phyloP scores from a whole-genome alignment of 2,329 filamentous ascomycete genomes.

The Aspergillus nomiae region DNA sequence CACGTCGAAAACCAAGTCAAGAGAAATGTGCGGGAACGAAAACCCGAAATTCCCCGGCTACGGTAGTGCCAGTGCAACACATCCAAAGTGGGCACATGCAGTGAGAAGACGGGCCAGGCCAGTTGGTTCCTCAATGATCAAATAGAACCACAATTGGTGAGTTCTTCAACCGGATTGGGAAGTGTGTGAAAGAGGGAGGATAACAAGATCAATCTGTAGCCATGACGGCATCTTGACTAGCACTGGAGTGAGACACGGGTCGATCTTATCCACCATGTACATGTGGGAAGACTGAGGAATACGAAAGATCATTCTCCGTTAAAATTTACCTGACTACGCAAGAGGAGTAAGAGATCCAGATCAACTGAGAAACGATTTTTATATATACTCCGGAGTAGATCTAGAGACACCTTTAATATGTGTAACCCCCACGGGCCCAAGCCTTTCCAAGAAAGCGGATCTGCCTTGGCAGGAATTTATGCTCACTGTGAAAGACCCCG shows the following conservation, averaged over 20 bases:
- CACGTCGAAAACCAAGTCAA: conserved; percentile 5
- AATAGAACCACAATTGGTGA: neutral
- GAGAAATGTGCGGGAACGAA: conserved; percentile 16
- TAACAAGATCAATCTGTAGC: neutral
- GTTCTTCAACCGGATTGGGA: neutral
- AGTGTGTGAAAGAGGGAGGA: neutral
- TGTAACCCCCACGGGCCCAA: neutral
- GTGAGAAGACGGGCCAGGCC: neutral
- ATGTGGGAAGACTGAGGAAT: neutral
- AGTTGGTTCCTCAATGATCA: neutral
- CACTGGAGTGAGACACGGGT: neutral
- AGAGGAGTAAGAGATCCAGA: neutral
- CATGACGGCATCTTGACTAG: conserved; percentile 12
- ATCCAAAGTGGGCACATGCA: conserved; percentile 11
- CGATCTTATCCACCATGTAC: neutral
- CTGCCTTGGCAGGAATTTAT: neutral
- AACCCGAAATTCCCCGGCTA: conserved; percentile 29
- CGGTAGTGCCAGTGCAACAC: neutral
- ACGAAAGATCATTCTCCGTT: neutral
- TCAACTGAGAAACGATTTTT: neutral
- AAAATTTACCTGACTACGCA: neutral
- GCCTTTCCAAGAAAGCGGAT: neutral
- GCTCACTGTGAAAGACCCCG: neutral
- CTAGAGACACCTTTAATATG: neutral
- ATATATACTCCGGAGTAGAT: too few species aligned